phyloP scores from a whole-genome alignment of 1,284 basidiomycete species.

The Heterobasidion parviporum region DNA sequence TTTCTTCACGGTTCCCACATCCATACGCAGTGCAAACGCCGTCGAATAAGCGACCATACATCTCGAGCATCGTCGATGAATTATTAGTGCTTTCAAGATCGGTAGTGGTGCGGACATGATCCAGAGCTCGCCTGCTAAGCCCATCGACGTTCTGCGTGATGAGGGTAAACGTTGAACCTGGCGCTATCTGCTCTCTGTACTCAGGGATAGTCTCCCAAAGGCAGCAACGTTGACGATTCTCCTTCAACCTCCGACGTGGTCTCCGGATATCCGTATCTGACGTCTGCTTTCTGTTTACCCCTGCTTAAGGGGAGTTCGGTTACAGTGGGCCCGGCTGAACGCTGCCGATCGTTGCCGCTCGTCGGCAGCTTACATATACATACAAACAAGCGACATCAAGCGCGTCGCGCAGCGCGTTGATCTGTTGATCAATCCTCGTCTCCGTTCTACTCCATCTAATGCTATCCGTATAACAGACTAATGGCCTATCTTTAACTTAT shows the following conservation, averaged over 20 bases:
- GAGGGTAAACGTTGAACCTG: constrained; percentile 39
- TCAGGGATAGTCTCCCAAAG: constrained; percentile 7
- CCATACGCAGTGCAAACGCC: constrained; percentile 35
- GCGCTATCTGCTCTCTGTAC: constrained; percentile 27
- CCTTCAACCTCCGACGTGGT: background rate
- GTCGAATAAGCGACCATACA: constrained; percentile 59
- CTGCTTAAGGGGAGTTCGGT: background rate
- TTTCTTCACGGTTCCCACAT: constrained; percentile 34
- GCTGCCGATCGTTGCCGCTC: background rate
- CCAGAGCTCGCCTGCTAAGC: constrained; percentile 34
- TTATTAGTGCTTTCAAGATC: constrained; percentile 1
- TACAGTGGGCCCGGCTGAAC: background rate
- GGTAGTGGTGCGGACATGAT: constrained; percentile 8
- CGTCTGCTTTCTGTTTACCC: background rate
- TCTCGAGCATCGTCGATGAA: constrained; percentile 39
- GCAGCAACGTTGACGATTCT: background rate
- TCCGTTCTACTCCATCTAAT: background rate
- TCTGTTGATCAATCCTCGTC: background rate
- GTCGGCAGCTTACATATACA: background rate
- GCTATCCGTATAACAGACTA: background rate
- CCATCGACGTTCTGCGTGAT: constrained; percentile 67
- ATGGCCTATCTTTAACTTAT: background rate
- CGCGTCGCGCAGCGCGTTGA: background rate
- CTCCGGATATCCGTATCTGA: background rate
- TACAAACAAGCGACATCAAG: too few species aligned